These are phyloP conservation scores for Leccinum subspadiceum DNA, from an alignment of 1,284 basidiomycete species.

Conservation along the genomic window DNA sequence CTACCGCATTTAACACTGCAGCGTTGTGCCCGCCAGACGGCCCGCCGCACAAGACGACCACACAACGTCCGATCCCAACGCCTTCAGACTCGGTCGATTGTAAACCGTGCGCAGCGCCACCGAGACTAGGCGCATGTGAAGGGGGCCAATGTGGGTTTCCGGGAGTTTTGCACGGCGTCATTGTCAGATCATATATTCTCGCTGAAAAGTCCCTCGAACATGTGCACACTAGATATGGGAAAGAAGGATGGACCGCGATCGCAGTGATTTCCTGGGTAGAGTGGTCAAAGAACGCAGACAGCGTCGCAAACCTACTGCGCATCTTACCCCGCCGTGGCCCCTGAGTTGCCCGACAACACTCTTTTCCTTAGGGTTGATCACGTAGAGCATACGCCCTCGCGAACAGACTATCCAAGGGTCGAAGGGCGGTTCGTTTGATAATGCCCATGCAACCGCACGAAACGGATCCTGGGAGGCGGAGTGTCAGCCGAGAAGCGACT, in stretches of 20 bases:
- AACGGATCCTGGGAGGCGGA: slow-evolving; percentile 17
- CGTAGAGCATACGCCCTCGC: slow-evolving; percentile 48
- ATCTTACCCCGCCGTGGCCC: slow-evolving; percentile 68
- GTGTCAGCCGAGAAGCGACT: slow-evolving; percentile 7
- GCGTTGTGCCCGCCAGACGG: slow-evolving; percentile 69
- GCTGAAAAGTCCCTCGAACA: slow-evolving; percentile 67
- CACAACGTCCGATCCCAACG: slow-evolving; percentile 57
- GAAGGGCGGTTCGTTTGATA: slow-evolving; percentile 42
- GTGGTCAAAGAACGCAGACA: slow-evolving; percentile 5
- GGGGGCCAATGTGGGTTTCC: slow-evolving; percentile 63
- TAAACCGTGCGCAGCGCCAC: slow-evolving; percentile 68
- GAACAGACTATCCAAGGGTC: slow-evolving; percentile 59
- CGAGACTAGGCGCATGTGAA: slow-evolving; percentile 45
- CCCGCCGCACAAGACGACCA: slow-evolving; percentile 62
- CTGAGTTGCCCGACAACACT: slow-evolving; percentile 47
- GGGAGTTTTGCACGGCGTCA: slow-evolving; percentile 34
- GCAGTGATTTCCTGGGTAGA: slow-evolving; percentile 60
- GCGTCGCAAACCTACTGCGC: background rate
- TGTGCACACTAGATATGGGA: slow-evolving; percentile 59
- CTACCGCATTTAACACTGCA: slow-evolving; percentile 62
- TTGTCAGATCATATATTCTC: slow-evolving; percentile 60
- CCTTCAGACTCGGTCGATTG: slow-evolving; percentile 60
- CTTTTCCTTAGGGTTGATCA: slow-evolving; percentile 45
- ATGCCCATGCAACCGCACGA: slow-evolving; percentile 53
- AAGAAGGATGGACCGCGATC: slow-evolving; percentile 57